Percentiles rank a stretch among this genome's conserved stretches.
Conservation (phyloP, 116 monocot species). For the Dioscorea cayenensis region DNA sequence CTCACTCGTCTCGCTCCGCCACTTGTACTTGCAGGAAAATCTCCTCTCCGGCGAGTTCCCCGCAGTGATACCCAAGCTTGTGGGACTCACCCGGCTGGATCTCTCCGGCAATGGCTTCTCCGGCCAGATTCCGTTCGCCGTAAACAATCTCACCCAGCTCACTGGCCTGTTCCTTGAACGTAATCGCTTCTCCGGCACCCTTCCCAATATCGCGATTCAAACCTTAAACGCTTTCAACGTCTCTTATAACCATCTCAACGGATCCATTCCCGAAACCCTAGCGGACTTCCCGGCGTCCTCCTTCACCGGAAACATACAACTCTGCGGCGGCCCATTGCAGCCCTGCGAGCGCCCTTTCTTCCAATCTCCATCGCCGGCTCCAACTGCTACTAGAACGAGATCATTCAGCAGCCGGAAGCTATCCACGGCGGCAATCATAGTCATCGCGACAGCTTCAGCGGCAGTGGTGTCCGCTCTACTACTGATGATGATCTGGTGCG, state of each 20-base stretch:
- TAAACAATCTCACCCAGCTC: not conserved
- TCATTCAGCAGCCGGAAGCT: not conserved
- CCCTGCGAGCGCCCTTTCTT: constrained; percentile 1
- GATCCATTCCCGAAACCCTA: not conserved
- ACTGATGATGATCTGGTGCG: constrained; percentile 9
- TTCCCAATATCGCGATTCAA: not conserved
- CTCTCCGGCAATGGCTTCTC: constrained; percentile 5
- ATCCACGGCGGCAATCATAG: not conserved
- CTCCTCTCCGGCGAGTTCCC: constrained; percentile 5
- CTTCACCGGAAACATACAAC: constrained; percentile 1
- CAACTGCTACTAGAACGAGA: not conserved
- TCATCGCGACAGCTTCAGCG: constrained; percentile 1
- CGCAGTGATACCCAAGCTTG: not conserved
- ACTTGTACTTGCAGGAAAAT: constrained; percentile 6
- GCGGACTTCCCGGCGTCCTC: constrained; percentile 5
- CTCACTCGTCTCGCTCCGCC: not conserved
- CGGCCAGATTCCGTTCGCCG: not conserved
- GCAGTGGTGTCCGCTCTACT: constrained; percentile 6
- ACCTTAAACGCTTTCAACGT: not conserved
- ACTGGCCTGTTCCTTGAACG: not conserved
- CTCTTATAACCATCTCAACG: constrained; percentile 2
- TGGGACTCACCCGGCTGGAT: not conserved
- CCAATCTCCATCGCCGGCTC: not conserved
- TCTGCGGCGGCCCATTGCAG: constrained; percentile 6
- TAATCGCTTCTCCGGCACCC: constrained; percentile 1